Evolutionary conservation across 139 green algal genomes (phyloP).

Genomic region (Asterochloris sp.): DNA sequence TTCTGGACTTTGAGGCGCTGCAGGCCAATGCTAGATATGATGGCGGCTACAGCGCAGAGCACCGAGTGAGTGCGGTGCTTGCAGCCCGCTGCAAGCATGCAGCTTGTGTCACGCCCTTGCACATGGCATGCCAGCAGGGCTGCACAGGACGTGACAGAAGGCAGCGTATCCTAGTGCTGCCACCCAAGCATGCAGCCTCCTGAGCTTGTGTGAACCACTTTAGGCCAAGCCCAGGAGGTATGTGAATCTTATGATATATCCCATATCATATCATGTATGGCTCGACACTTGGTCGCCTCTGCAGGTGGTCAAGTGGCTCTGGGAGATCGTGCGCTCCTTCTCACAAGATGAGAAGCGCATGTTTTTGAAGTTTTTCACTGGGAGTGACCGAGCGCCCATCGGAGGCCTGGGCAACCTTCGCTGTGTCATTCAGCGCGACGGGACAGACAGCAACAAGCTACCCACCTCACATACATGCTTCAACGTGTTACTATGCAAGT

Average conservation of each 20-base stretch:
- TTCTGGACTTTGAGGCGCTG: slow-evolving; percentile 87
- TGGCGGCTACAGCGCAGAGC: slow-evolving; percentile 66
- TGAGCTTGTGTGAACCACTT: background rate
- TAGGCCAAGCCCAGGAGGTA: background rate
- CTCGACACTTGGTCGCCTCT: background rate
- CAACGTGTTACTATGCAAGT: slow-evolving; percentile 80
- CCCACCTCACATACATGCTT: slow-evolving; percentile 87
- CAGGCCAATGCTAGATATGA: slow-evolving; percentile 82
- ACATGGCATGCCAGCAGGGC: background rate
- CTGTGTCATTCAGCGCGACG: slow-evolving; percentile 81
- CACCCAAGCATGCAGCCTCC: too few relatives aligned
- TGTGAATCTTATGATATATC: background rate
- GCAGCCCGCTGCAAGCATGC: too few relatives aligned
- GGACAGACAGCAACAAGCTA: slow-evolving; percentile 72
- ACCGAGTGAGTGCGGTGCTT: slow-evolving; percentile 22
- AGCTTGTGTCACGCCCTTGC: background rate
- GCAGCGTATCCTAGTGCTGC: background rate
- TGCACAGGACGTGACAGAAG: background rate
- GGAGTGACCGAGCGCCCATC: slow-evolving; percentile 74
- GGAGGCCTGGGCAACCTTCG: slow-evolving; percentile 83
- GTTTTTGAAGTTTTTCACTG: slow-evolving; percentile 96
- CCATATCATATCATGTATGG: background rate
- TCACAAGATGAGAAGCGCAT: slow-evolving; percentile 56
- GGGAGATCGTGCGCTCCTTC: slow-evolving; percentile 57
- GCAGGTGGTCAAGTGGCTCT: slow-evolving; percentile 71